Evolutionary conservation across 2,329 filamentous ascomycete genomes (phyloP), one percentile per base, ranked within the genome.

Genomic region (Alternaria hordeiaustralica): DNA sequence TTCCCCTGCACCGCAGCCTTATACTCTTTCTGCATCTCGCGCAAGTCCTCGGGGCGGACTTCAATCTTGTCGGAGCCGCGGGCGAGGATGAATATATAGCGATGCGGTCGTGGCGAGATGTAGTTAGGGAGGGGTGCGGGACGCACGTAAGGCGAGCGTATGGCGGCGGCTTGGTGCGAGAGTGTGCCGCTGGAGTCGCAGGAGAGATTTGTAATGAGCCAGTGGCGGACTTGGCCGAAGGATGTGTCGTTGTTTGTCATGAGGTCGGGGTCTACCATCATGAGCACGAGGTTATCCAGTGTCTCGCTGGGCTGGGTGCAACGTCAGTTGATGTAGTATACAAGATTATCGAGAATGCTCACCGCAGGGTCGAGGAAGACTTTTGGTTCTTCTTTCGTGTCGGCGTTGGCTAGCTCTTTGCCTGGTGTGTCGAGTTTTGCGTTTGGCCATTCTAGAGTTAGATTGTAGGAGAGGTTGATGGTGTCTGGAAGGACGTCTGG

Each of bases 221-320:
- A 71, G 46, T 73, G 71, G 15, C 71, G 67, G 2, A 73, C 70
- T 58, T 72, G 71, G 11, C 68, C 71, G 21, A 70, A 71, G 47
- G 69, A 64, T 1, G 63, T 68, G 63, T 73, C 70, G 36, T 72
- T 54, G 23, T 69, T 61, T 63, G 67, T 69, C 65, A 71, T 69
- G 11, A 73, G 68, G 21, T 73, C 68, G 46, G 71, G 69, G 46
- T 73, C 71, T 5, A 64, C 66, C 62, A 70, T 61, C n/a, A 73
- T 64, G 0, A 73, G 59, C 5, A 69, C 64, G 12, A 71, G 62
- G 10, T 71, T 66, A 13, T 63, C 46, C 5, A 70, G 46, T 10
- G 64, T 47, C 18, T 60, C 30, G 10, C 47, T 47, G 21, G 69
- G 69, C 69, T 73, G 26, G 9, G 11, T 3, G 13, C 11, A 5